phyloP scores from a whole-genome alignment of 2,329 filamentous ascomycete species.

The Aspergillus oerlinghausenensis region DNA sequence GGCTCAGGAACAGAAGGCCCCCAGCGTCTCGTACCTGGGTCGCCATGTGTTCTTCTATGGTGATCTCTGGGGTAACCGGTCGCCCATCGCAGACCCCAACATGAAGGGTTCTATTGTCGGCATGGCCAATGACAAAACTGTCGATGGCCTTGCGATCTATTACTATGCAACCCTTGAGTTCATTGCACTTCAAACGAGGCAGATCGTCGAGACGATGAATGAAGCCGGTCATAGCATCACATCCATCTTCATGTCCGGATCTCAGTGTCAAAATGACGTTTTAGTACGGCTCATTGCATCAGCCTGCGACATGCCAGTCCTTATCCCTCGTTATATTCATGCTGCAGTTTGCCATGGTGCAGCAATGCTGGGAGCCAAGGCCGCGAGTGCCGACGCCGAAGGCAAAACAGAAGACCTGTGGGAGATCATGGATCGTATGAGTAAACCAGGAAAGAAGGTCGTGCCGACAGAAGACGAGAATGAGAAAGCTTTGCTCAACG shows the following conservation, averaged over 20 bases:
- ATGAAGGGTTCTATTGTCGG: constrained; percentile 92
- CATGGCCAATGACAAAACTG: constrained; percentile 76
- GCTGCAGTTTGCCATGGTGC: constrained; percentile 97
- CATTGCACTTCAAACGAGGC: constrained; percentile 91
- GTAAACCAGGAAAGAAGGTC: constrained; percentile 83
- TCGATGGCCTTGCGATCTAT: constrained; percentile 81
- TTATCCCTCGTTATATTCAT: constrained; percentile 90
- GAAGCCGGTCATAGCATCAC: constrained; percentile 77
- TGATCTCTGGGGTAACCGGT: constrained; percentile 94
- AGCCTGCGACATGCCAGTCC: constrained; percentile 83
- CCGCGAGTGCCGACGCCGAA: constrained; percentile 73
- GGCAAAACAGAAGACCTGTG: constrained; percentile 83
- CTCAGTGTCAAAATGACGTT: constrained; percentile 92
- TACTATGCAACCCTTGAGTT: constrained; percentile 98
- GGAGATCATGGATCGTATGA: constrained; percentile 97
- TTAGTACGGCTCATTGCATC: constrained; percentile 90
- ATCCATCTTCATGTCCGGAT: constrained; percentile 98
- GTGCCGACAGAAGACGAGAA: constrained; percentile 65
- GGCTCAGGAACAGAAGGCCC: constrained; percentile 63
- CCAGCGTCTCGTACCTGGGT: constrained; percentile 76
- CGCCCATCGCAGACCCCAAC: constrained; percentile 82
- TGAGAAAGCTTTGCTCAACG: constrained; percentile 74
- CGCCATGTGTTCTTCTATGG: constrained; percentile 99
- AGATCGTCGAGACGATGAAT: constrained; percentile 96
- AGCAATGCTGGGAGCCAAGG: constrained; percentile 95